These are phyloP conservation scores for Fusarium humuli DNA, from an alignment of 2,329 filamentous ascomycete genomes.

Conservation along the genomic window DNA sequence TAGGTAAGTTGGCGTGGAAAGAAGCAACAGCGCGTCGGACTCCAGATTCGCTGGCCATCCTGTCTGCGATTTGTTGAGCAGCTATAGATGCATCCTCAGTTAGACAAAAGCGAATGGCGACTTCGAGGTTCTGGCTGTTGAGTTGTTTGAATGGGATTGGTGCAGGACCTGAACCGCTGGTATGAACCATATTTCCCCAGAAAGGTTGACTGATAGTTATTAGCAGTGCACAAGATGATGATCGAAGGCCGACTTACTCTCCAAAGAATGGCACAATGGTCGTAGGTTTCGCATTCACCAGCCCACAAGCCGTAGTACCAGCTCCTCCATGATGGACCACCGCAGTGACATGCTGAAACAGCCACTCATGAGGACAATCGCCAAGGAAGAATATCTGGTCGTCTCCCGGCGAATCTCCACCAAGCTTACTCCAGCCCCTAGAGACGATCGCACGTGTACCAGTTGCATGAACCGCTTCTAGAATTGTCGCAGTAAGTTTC, in stretches of 20 bases:
- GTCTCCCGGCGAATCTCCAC: slow-evolving; percentile 66
- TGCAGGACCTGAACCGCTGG: slow-evolving; percentile 22
- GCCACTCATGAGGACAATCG: slow-evolving; percentile 79
- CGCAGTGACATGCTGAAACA: slow-evolving; percentile 72
- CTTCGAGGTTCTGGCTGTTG: slow-evolving; percentile 11
- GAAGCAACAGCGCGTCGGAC: slow-evolving; percentile 36
- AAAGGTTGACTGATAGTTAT: slow-evolving; percentile 15
- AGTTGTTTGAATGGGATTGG: slow-evolving; percentile 32
- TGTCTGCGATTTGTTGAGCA: slow-evolving; percentile 11
- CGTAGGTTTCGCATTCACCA: slow-evolving; percentile 75
- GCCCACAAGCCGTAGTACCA: slow-evolving; percentile 76
- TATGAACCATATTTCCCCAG: slow-evolving; percentile 38
- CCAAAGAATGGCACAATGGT: slow-evolving; percentile 82
- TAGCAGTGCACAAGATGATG: rapidly evolving
- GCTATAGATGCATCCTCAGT: slow-evolving; percentile 15
- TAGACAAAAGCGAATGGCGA: slow-evolving; percentile 27
- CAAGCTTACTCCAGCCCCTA: slow-evolving; percentile 78
- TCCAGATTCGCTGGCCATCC: slow-evolving; percentile 33
- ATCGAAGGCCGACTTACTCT: background rate
- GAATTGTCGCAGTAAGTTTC: slow-evolving; percentile 72
- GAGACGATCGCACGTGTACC: slow-evolving; percentile 76
- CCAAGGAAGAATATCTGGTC: slow-evolving; percentile 71
- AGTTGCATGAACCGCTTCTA: slow-evolving; percentile 70
- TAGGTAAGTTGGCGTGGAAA: slow-evolving; percentile 40
- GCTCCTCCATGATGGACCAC: slow-evolving; percentile 80